Conservation (phyloP, 345 rosid species). For the Boechera divaricarpa region DNA sequence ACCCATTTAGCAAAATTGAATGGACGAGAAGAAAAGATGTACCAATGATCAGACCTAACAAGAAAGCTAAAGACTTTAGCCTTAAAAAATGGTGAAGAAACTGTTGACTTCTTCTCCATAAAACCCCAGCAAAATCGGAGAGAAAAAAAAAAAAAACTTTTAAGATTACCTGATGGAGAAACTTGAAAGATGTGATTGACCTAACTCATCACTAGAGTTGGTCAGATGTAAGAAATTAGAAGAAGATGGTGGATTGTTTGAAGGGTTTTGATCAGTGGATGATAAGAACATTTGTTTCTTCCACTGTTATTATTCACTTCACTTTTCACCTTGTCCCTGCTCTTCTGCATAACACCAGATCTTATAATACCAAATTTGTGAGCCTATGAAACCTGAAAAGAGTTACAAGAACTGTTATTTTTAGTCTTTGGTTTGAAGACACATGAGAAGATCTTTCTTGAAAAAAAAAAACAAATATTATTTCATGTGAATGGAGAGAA, state of each 20-base stretch:
- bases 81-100: conserved; percentile 32
- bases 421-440: conserved; percentile 19
- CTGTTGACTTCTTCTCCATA: conserved; percentile 28
- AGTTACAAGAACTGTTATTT: background rate
- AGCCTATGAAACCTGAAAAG: conserved; percentile 29
- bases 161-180: conserved; percentile 84
- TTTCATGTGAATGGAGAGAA: conserved; percentile 61
- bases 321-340: conserved; percentile 41
- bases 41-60: conserved; percentile 21
- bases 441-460: conserved; percentile 20
- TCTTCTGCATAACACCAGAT: conserved; percentile 70
- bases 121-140: conserved; percentile 5
- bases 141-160: background rate
- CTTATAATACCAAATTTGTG: conserved; percentile 11
- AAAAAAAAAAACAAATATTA: conserved; percentile 41
- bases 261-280: conserved; percentile 80
- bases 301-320: conserved; percentile 52
- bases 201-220: conserved; percentile 35
- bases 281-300: conserved; percentile 63
- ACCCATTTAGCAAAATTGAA: conserved; percentile 45
- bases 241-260: conserved; percentile 73
- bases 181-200: conserved; percentile 50
- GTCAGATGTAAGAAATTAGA: conserved; percentile 34
- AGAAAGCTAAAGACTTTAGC: conserved; percentile 32
- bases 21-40: conserved; percentile 45